Evolutionary conservation across 768 basidiomycete species (phyloP).

Genomic region (Boletus rubropictus): DNA sequence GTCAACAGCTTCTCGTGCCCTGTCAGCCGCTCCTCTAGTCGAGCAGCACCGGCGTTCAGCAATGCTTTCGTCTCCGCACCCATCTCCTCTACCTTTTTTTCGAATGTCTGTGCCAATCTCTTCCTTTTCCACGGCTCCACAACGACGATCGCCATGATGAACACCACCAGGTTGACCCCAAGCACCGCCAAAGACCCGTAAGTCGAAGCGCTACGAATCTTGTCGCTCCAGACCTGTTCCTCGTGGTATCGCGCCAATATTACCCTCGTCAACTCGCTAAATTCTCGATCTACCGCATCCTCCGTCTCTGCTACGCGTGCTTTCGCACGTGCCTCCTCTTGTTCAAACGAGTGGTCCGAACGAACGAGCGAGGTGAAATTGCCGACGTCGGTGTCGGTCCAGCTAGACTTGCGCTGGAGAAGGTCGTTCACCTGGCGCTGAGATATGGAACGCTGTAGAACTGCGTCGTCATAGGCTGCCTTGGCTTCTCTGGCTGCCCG

Average conservation of each 20-base stretch:
- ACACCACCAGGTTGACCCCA: conserved; percentile 84
- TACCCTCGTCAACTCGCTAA: conserved; percentile 78
- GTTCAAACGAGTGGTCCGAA: conserved; percentile 83
- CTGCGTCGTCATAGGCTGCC: conserved; percentile 67
- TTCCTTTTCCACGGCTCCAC: conserved; percentile 97
- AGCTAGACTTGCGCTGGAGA: conserved; percentile 86
- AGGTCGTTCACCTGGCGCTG: conserved; percentile 97
- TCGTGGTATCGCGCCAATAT: conserved; percentile 95
- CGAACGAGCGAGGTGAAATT: conserved; percentile 88
- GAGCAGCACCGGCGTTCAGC: conserved; percentile 44
- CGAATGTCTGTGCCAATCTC: conserved; percentile 82
- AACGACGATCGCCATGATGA: conserved; percentile 80
- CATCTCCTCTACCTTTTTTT: conserved; percentile 69
- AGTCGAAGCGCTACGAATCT: conserved; percentile 91
- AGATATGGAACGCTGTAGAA: conserved; percentile 72
- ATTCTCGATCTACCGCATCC: conserved; percentile 77
- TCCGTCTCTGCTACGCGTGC: conserved; percentile 62
- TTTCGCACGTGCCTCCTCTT: conserved; percentile 70
- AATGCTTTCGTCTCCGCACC: conserved; percentile 35
- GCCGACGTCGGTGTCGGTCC: conserved; percentile 84
- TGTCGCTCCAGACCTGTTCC: conserved; percentile 99
- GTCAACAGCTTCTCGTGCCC: conserved; percentile 39
- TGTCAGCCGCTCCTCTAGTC: conserved; percentile 44
- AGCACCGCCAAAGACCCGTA: conserved; percentile 86
- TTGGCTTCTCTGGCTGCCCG: conserved; percentile 69